Evolutionary conservation across 2,329 filamentous ascomycete species (phyloP), one percentile per base, ranked within the genome.

Genomic region (Colletotrichum navitas): DNA sequence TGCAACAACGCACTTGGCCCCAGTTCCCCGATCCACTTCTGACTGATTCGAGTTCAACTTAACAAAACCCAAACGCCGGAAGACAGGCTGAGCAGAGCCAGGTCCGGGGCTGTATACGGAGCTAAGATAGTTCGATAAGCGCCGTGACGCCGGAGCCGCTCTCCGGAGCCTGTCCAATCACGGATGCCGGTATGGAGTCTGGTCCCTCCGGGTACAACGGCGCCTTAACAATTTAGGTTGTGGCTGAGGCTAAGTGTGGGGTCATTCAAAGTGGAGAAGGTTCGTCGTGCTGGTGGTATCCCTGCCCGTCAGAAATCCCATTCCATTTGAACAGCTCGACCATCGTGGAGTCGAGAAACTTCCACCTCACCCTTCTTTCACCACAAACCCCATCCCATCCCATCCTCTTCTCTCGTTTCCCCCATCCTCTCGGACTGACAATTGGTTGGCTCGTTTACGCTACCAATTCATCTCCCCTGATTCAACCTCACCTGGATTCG

Each of bases 341-440:
- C 69, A 75, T 68, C 76, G 75, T 68, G 75, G 79, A 76, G 78
- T 79, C 75, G 79, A 78, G 77, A 81, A 82, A 79, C 81, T 82
- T 82, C 81, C 80, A 83, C 81, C 78, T 83, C 80, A 82, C 79
- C 80, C 78, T 82, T 76, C 81, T 77, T 63, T n/a, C 32, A 75
- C 76, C 65, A 66, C 72, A 73, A 73, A 68, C 71, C 73, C 73
- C 76, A 72, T 75, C 75, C 78, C 72, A 74, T 56, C 75, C 72
- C 74, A 74, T 74, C 73, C 75, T 74, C 74, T 73, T 72, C 71
- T 74, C 72, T 75, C 73, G 74, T 76, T 75, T n/a, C 43, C 66
- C 68, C 74, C 65, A 72, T 66, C 71, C 66, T 73, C 74, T 72
- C 74, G 74, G 72, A 65, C 70, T 56, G 62, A 66, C 67, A 65